These are phyloP conservation scores for Eucalyptus coolabah DNA, from an alignment of 345 rosid species.

Conservation along the genomic window DNA sequence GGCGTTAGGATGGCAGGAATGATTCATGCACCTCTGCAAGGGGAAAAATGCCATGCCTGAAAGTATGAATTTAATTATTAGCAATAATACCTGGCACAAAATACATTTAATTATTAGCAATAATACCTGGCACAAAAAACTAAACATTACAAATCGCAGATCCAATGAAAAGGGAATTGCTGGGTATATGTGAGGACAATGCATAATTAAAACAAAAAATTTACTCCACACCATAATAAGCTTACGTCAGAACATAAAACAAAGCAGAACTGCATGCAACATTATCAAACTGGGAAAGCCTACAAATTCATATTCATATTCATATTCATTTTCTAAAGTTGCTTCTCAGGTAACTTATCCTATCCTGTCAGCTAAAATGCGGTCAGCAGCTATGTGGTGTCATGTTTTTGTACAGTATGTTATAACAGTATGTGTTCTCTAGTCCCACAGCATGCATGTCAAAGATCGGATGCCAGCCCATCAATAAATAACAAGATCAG, in stretches of 20 bases:
- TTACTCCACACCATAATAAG: background rate
- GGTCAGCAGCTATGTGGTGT: background rate
- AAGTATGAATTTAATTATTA: background rate
- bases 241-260: background rate
- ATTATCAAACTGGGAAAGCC: background rate
- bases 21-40: conserved; percentile 89
- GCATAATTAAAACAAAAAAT: background rate
- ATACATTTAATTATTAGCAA: background rate
- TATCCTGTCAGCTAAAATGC: background rate
- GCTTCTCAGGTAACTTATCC: background rate
- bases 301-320: background rate
- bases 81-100: background rate
- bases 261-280: background rate
- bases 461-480: background rate
- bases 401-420: background rate
- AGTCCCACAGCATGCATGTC: background rate
- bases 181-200: background rate
- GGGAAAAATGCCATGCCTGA: conserved; percentile 94
- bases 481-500: background rate
- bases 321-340: background rate
- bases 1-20: conserved; percentile 83
- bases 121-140: background rate
- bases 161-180: background rate
- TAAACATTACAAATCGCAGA: background rate
- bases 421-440: background rate